Conservation (phyloP, 192 early-diverging fungal genomes). For the Mortierella alpina region DNA sequence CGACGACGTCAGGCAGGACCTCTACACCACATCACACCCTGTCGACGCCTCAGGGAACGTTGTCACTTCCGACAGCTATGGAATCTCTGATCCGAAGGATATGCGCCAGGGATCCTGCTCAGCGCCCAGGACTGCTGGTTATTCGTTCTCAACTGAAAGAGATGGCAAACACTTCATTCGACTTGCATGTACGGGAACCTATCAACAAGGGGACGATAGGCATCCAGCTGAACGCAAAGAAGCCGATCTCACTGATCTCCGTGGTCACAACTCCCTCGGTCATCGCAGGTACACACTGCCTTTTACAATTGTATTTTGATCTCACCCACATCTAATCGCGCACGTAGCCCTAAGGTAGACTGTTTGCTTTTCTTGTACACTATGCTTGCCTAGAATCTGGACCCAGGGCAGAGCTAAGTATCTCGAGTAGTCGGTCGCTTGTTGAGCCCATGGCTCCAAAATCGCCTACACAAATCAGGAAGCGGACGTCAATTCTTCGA, state of each 20-base stretch:
- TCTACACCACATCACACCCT: slow-evolving; percentile 21
- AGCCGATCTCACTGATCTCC: slow-evolving; percentile 51
- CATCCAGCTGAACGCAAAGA: slow-evolving; percentile 50
- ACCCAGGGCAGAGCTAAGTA: slow-evolving; percentile 2
- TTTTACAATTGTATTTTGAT: background rate
- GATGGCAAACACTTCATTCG: slow-evolving; percentile 51
- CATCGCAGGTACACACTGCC: slow-evolving; percentile 22
- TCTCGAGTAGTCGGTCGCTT: background rate
- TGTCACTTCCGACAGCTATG: slow-evolving; percentile 36
- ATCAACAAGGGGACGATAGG: slow-evolving; percentile 46
- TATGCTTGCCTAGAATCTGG: slow-evolving; percentile 12
- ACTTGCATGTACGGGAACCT: slow-evolving; percentile 49
- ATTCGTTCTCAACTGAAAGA: slow-evolving; percentile 52
- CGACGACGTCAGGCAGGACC: slow-evolving; percentile 1
- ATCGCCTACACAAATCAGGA: slow-evolving; percentile 16
- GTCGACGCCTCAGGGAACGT: slow-evolving; percentile 38
- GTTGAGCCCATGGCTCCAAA: slow-evolving; percentile 27
- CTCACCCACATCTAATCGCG: background rate
- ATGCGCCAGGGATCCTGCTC: slow-evolving; percentile 41
- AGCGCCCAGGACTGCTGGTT: slow-evolving; percentile 32
- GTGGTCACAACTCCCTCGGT: slow-evolving; percentile 45
- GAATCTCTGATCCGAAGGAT: slow-evolving; percentile 47
- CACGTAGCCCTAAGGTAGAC: too few species aligned
- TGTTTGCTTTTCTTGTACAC: background rate
- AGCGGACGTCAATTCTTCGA: slow-evolving; percentile 40